Conservation (phyloP, 2,329 filamentous ascomycete genomes). For the Daldinia sp. region DNA sequence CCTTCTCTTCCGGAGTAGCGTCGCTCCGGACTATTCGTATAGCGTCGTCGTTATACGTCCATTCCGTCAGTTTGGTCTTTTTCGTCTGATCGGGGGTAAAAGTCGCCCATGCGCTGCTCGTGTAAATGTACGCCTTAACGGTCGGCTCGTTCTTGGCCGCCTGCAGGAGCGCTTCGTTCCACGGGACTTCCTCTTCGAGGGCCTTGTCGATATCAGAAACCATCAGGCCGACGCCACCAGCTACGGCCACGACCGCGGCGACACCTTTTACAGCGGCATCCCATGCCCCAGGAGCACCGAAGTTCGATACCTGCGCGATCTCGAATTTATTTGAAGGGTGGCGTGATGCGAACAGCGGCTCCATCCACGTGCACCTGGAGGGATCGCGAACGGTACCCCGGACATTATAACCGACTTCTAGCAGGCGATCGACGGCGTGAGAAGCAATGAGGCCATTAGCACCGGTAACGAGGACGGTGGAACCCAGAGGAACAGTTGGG, state of each 20-base stretch:
- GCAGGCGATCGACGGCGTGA: conserved; percentile 51
- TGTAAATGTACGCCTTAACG: conserved; percentile 45
- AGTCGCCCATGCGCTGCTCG: conserved; percentile 46
- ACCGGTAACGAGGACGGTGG: conserved; percentile 53
- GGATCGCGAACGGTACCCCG: conserved; percentile 53
- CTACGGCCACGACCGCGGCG: conserved; percentile 43
- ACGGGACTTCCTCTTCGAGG: conserved; percentile 35
- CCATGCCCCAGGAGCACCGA: conserved; percentile 41
- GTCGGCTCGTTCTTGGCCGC: conserved; percentile 38
- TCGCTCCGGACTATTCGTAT: conserved; percentile 35
- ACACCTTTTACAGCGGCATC: conserved; percentile 37
- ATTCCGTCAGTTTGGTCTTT: conserved; percentile 37
- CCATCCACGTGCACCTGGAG: conserved; percentile 47
- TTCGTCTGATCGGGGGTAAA: conserved; percentile 44
- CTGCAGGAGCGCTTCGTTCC: conserved; percentile 36
- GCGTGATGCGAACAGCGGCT: conserved; percentile 38
- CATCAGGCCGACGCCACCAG: conserved; percentile 34
- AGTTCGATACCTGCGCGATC: conserved; percentile 44
- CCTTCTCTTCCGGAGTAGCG: conserved; percentile 30
- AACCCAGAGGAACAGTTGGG: conserved; percentile 37
- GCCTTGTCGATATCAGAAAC: conserved; percentile 40
- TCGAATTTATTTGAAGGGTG: conserved; percentile 42
- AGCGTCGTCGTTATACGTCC: conserved; percentile 47
- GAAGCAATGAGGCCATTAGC: conserved; percentile 53
- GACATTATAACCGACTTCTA: conserved; percentile 53